Evolutionary conservation across 805 yeast genomes (phyloP).

Genomic region (Saccharomycopsis javanensis): DNA sequence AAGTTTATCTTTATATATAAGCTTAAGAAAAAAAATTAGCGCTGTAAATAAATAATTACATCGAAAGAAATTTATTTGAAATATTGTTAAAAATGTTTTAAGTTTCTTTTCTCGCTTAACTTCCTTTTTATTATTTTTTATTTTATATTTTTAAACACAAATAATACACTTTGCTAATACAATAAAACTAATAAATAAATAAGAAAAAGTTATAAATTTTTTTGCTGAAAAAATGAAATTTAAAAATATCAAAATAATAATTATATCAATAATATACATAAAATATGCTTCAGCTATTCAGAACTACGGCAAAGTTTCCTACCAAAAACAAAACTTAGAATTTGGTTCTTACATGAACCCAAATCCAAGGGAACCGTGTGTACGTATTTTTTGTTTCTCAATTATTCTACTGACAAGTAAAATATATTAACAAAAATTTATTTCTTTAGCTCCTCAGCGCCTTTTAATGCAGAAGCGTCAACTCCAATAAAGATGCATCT

Average conservation of each 20-base stretch:
- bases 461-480: too few relatives aligned
- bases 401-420: neutral
- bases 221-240: neutral
- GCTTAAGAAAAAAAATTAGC: neutral
- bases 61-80: too few relatives aligned
- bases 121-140: neutral
- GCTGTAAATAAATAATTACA: neutral
- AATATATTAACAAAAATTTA: neutral
- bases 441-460: neutral
- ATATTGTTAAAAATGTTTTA: too few relatives aligned
- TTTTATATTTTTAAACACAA: too few relatives aligned
- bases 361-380: conserved; percentile 37
- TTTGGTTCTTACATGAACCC: conserved; percentile 38
- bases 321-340: conserved; percentile 21
- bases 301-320: neutral
- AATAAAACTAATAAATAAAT: neutral
- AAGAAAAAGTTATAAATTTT: neutral
- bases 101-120: neutral
- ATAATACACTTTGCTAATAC: too few relatives aligned
- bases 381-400: conserved; percentile 7
- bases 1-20: neutral
- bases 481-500: neutral
- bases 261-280: neutral
- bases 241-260: neutral
- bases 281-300: neutral